phyloP scores from a whole-genome alignment of 2,329 filamentous ascomycete genomes.

The Alternaria sp. region DNA sequence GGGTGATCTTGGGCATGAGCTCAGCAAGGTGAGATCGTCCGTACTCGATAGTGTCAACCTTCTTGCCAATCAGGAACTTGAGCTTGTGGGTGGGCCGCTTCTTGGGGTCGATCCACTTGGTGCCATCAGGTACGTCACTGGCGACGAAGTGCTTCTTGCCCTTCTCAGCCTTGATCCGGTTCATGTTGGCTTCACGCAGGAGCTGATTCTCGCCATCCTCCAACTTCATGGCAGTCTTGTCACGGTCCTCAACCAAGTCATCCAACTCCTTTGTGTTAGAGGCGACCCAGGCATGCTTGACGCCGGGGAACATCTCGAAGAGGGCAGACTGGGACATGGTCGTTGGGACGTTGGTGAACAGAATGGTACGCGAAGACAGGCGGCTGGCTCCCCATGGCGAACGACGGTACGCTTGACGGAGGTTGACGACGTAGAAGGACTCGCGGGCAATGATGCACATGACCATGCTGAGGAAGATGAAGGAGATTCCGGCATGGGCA shows the following conservation, averaged over 20 bases:
- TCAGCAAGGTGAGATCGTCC: constrained; percentile 75
- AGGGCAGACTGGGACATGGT: constrained; percentile 48
- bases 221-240: constrained; percentile 51
- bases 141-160: constrained; percentile 54
- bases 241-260: constrained; percentile 52
- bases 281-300: constrained; percentile 55
- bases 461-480: constrained; percentile 52
- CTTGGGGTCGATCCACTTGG: constrained; percentile 50
- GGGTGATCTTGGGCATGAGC: constrained; percentile 72
- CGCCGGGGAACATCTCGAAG: constrained; percentile 49
- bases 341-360: constrained; percentile 56
- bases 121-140: constrained; percentile 51
- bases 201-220: constrained; percentile 55
- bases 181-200: constrained; percentile 63
- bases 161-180: constrained; percentile 69
- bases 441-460: constrained; percentile 55
- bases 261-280: constrained; percentile 54
- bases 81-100: constrained; percentile 50
- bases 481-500: constrained; percentile 52
- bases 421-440: constrained; percentile 55
- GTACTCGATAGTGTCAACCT: constrained; percentile 80
- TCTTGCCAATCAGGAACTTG: constrained; percentile 51
- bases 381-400: constrained; percentile 53
- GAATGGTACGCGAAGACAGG: constrained; percentile 55
- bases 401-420: constrained; percentile 56